A percentile compares a stretch with the other conserved stretches of the same genome.
Evolutionary conservation across 345 rosid species (phyloP).

Genomic region (Arabis hirsuta): DNA sequence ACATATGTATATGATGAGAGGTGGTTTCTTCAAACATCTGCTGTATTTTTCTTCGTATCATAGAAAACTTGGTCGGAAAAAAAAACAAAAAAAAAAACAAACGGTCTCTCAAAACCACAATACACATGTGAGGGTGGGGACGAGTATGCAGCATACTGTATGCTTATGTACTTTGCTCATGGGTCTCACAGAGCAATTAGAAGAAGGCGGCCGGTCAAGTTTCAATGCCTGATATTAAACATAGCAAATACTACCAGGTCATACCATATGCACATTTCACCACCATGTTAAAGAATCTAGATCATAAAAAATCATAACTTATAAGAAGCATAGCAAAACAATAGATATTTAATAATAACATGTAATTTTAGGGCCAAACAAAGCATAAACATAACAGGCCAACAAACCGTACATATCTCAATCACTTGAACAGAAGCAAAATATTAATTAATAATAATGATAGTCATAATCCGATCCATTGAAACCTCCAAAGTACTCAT

Average conservation of each 20-base stretch:
- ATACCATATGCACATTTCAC: constrained; percentile 13
- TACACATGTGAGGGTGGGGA: neutral
- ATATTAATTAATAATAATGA: constrained; percentile 2
- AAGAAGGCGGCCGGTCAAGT: neutral
- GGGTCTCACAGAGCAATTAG: neutral
- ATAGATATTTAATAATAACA: constrained; percentile 29
- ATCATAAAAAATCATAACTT: neutral
- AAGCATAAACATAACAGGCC: constrained; percentile 32
- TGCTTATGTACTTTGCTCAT: neutral
- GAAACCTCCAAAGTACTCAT: constrained; percentile 28
- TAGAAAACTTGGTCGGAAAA: no score
- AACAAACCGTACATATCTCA: constrained; percentile 34
- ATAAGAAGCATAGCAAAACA: constrained; percentile 6
- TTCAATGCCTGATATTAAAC: neutral
- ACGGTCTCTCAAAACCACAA: neutral
- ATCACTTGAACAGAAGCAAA: constrained; percentile 29
- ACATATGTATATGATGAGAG: no score
- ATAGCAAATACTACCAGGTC: no score
- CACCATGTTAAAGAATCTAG: neutral
- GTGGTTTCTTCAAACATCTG: no score
- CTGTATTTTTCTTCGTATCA: no score
- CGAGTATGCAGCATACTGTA: neutral
- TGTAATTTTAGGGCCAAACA: constrained; percentile 9
- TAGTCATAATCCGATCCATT: constrained; percentile 12
- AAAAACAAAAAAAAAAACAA: no score